Base-by-base conservation (phyloP, 1,284 basidiomycete genomes). In the Ustilago curta region DNA sequence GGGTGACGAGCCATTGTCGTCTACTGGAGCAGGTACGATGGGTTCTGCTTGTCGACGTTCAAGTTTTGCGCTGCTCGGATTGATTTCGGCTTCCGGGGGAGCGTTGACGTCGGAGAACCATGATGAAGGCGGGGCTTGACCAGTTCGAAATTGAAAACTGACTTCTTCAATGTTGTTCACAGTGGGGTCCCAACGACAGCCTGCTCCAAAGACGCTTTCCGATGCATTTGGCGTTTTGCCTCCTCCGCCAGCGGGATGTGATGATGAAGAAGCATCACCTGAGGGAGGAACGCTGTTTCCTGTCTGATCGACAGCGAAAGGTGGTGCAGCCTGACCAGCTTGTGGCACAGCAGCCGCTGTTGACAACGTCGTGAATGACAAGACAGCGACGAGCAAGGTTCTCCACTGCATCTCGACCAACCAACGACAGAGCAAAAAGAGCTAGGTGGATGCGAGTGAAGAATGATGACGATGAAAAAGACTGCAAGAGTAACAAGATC, bases 171-270 rank as follows among this genome's bases (percentile, higher is more conserved):
- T 74, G 56, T 74, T 74, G 50, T 50, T 58, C 2, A 21, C 32
- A 1, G 71, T 74, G 0, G 71, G 71, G 47, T 74, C 71, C 71
- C 71, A 74, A 8, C 71, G 61, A 53, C 71, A 74, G 21, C 71
- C 71, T 4, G 71, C 66, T 6, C 71, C 71, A 39, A 74, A 74
- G 23, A 69, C 54, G 39, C 57, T 64, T 8, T 45, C 45, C 18
- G 44, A n/a, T 4, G 55, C 31, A 9, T 37, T 25, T 19, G 25
- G 35, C 2, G 44, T 48, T 3, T 40, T n/a, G 7, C 21, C 35
- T 18, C 19, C 19, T 9, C 4, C 39, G 39, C 16, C 31, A 4
- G 6, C 51, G 37, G 51, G 4, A 21, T 39, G 23, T 21, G 50
- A 2, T 14, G 21, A 19, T 21, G 37, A n/a, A 23, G 31, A 37